Base-by-base conservation (phyloP, 495 filamentous ascomycete species). In the Aspergillus kassunensis region DNA sequence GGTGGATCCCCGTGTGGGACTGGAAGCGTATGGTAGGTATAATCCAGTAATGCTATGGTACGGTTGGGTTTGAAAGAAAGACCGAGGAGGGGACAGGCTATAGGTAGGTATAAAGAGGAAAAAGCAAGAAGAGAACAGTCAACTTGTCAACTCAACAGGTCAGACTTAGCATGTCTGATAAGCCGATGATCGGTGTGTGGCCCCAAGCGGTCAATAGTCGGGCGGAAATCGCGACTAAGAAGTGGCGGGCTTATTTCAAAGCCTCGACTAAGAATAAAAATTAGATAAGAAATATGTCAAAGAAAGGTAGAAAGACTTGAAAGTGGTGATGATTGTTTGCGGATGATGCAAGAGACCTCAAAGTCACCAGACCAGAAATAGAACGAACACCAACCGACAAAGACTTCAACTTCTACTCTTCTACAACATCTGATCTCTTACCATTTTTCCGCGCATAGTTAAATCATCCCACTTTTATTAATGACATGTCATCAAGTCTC, bases 1-100 rank as follows among this genome's bases (percentile, higher is more conserved):
- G 40, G 61, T 60, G 59, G 62, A 59, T 59, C 59, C 61, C 58
- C 58, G 56, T 60, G 58, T n/a, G n/a, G n/a, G n/a, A n/a, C n/a
- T n/a, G n/a, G n/a, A n/a, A n/a, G n/a, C n/a, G n/a, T n/a, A n/a
- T n/a, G n/a, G n/a, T n/a, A n/a, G n/a, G n/a, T n/a, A n/a, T n/a
- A n/a, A n/a, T n/a, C n/a, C n/a, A 27, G 48, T 37, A 15, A 16
- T 37, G 34, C 52, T 24, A 49, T 21, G 40, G 45, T 29, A 21
- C 20, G n/a, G 25, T 18, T n/a, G 29, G 21, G 27, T n/a, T 21
- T 20, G 19, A 19, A 48, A 15, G 39, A 49, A 24, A 15, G 29
- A 27, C 37, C 23, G 31, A 29, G 3, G 44, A 27, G 31, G 11
- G 7, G 48, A n/a, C n/a, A n/a, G n/a, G n/a, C n/a, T n/a, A n/a